Conservation (phyloP, 2,329 filamentous ascomycete species). For the Penicillium sp. region DNA sequence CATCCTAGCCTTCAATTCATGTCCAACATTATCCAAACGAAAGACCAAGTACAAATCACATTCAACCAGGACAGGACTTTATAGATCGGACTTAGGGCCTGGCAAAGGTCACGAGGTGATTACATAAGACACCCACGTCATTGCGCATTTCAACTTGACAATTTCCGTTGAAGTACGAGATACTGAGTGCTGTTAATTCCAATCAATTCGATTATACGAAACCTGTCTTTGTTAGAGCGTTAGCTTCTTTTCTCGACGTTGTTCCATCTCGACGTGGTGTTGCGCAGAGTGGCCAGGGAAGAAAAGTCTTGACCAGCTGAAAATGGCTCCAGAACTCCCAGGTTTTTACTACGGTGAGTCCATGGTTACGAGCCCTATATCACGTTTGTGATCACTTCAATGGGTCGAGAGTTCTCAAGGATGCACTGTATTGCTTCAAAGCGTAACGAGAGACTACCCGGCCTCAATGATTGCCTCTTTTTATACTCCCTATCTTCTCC, state of each 20-base stretch:
- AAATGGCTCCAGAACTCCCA: slow-evolving; percentile 27
- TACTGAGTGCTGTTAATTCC: background rate
- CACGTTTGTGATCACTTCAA: too few relatives aligned
- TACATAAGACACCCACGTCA: background rate
- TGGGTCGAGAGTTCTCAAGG: too few relatives aligned
- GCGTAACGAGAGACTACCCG: too few relatives aligned
- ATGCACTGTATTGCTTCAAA: too few relatives aligned
- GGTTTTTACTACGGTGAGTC: slow-evolving; percentile 37
- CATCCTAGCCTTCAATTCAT: too few relatives aligned
- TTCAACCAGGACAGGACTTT: background rate
- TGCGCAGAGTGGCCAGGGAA: background rate
- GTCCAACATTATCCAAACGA: too few relatives aligned
- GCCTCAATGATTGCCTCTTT: too few relatives aligned
- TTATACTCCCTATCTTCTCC: too few relatives aligned
- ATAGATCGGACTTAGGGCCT: background rate
- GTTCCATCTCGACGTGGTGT: background rate
- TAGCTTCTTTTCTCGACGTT: background rate
- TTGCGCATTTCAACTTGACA: background rate
- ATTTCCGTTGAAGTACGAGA: background rate
- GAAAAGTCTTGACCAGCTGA: background rate
- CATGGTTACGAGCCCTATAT: too few relatives aligned
- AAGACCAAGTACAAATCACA: too few relatives aligned
- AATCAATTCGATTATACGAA: background rate
- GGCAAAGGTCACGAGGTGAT: background rate
- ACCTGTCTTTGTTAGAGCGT: too few relatives aligned